phyloP scores from a whole-genome alignment of 371 early-diverging fungal genomes.

The Rhizomucor pusillus region DNA sequence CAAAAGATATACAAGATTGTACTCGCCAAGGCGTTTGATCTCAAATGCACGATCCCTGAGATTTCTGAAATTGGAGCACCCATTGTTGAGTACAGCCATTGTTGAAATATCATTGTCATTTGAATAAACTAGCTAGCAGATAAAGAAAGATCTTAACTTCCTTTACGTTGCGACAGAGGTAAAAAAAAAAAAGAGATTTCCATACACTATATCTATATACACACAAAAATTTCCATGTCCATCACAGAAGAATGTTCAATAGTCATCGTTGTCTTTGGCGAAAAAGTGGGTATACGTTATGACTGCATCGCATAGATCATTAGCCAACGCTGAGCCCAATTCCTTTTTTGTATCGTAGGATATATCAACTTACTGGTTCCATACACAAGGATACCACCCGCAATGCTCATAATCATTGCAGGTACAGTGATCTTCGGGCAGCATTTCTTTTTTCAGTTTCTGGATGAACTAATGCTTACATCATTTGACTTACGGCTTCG shows the following conservation, averaged over 20 bases:
- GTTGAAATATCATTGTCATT: conserved; percentile 17
- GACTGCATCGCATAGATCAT: conserved; percentile 20
- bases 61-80: conserved; percentile 90
- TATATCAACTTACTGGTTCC: conserved; percentile 70
- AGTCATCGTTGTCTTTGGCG: conserved; percentile 39
- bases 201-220: too few species aligned
- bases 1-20: conserved; percentile 97
- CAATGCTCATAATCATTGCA: conserved; percentile 86
- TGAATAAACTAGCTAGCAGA: background rate
- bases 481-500: conserved; percentile 47
- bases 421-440: conserved; percentile 58
- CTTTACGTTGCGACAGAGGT: too few species aligned
- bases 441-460: conserved; percentile 5
- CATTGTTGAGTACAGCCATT: conserved; percentile 74
- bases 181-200: too few species aligned
- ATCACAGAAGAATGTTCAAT: conserved; percentile 19
- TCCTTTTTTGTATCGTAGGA: background rate
- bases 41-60: conserved; percentile 90
- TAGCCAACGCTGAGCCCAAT: background rate
- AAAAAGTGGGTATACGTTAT: conserved; percentile 52
- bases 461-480: background rate
- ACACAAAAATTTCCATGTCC: too few species aligned
- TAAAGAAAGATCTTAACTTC: too few species aligned
- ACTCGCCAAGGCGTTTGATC: conserved; percentile 89
- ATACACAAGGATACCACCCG: conserved; percentile 87